Evolutionary conservation across 495 filamentous ascomycete species (phyloP).

Genomic region (Elaphomyces granulatus): DNA sequence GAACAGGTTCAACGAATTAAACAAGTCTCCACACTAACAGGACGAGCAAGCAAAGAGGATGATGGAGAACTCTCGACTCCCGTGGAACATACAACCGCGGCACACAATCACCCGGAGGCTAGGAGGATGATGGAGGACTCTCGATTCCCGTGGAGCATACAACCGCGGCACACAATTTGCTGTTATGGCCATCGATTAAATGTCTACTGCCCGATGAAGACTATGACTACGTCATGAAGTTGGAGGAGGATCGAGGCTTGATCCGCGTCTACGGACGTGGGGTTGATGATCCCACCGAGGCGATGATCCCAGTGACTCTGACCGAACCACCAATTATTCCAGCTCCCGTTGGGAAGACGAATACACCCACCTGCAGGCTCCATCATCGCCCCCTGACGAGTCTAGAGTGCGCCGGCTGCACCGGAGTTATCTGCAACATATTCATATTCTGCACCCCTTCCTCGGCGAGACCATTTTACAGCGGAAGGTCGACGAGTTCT

Average conservation of each 20-base stretch:
- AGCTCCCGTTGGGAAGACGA: constrained; percentile 16
- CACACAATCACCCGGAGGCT: constrained; percentile 33
- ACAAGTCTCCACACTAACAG: no score
- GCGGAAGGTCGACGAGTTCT: constrained; percentile 39
- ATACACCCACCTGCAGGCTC: constrained; percentile 12
- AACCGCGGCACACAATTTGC: constrained; percentile 61
- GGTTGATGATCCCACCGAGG: constrained; percentile 35
- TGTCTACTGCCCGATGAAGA: constrained; percentile 36
- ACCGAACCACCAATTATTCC: constrained; percentile 10
- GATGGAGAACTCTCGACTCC: constrained; percentile 51
- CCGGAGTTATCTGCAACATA: constrained; percentile 57
- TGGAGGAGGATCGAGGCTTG: constrained; percentile 62
- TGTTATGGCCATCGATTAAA: constrained; percentile 53
- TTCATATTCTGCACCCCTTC: constrained; percentile 86
- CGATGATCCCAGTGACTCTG: constrained; percentile 18
- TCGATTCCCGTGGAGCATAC: constrained; percentile 66
- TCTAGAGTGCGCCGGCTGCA: constrained; percentile 43
- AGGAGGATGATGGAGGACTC: constrained; percentile 35
- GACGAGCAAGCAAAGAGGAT: no score
- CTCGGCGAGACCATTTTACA: constrained; percentile 41
- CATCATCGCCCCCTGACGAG: constrained; percentile 7
- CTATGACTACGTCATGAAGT: constrained; percentile 53
- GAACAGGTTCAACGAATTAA: neutral
- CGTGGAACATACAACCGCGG: constrained; percentile 65
- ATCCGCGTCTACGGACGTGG: constrained; percentile 68